A percentile compares a stretch with the other conserved stretches of the same genome.
Conservation (phyloP, 345 rosid genomes). For the Lagerstroemia speciosa region DNA sequence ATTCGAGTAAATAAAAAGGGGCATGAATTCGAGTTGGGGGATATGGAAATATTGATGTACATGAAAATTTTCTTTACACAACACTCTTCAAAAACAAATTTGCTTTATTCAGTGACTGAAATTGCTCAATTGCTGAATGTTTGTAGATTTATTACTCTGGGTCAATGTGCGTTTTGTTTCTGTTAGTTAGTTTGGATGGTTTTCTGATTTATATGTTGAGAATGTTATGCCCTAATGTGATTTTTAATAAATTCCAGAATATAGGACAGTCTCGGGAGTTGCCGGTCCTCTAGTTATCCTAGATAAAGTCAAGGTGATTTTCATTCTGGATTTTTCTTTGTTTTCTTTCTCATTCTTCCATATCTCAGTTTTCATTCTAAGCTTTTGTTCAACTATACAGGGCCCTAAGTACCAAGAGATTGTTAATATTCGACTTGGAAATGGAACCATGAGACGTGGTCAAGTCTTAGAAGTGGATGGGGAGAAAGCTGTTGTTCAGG, state of each 20-base stretch:
- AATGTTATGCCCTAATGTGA: background rate
- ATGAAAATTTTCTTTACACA: background rate
- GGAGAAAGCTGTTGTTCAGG: constrained; percentile 98
- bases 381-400: constrained; percentile 24
- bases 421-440: constrained; percentile 87
- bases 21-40: background rate
- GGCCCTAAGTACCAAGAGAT: constrained; percentile 97
- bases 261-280: constrained; percentile 94
- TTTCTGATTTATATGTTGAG: background rate
- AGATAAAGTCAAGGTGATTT: constrained; percentile 82
- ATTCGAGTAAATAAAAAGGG: too few species aligned
- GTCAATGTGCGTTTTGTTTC: background rate
- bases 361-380: constrained; percentile 3
- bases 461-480: constrained; percentile 98
- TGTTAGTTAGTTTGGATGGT: background rate
- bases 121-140: background rate
- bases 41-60: background rate
- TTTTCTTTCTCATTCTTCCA: background rate
- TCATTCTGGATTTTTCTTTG: background rate
- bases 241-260: constrained; percentile 39
- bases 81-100: background rate
- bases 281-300: constrained; percentile 96
- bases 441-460: constrained; percentile 92
- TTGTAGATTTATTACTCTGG: background rate
- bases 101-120: background rate